phyloP scores from a whole-genome alignment of 768 basidiomycete species.

The Crepidotus variabilis region DNA sequence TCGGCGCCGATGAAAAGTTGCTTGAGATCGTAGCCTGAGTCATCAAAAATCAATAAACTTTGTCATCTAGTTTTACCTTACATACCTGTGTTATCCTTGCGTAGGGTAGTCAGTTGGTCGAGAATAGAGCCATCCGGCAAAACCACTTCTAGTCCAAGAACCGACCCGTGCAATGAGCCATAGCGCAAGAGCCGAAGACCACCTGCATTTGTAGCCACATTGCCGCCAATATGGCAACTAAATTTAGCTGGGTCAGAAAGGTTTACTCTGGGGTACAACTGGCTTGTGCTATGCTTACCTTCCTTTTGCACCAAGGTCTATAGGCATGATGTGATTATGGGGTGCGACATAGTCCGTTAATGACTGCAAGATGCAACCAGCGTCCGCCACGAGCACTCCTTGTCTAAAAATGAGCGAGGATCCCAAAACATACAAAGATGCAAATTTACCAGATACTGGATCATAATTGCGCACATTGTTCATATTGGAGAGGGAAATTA shows the following conservation, averaged over 20 bases:
- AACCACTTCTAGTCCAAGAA: constrained; percentile 94
- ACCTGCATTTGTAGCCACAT: constrained; percentile 95
- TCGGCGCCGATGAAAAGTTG: constrained; percentile 98
- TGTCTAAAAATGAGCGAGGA: constrained; percentile 9
- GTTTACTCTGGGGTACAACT: neutral
- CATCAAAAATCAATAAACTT: constrained; percentile 1
- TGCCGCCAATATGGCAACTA: constrained; percentile 97
- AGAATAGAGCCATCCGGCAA: constrained; percentile 91
- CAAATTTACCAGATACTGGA: constrained; percentile 65
- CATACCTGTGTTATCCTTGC: constrained; percentile 96
- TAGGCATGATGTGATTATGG: constrained; percentile 92
- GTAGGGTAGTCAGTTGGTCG: constrained; percentile 81
- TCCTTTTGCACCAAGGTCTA: constrained; percentile 94
- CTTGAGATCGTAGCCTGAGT: constrained; percentile 92
- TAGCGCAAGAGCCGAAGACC: constrained; percentile 93
- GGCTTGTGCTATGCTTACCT: constrained; percentile 45
- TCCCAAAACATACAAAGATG: constrained; percentile 12
- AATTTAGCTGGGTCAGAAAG: neutral
- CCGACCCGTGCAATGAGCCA: constrained; percentile 91
- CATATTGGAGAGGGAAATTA: constrained; percentile 83
- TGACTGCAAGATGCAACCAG: constrained; percentile 89
- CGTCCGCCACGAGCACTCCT: constrained; percentile 92
- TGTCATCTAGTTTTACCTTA: neutral
- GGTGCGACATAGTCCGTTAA: constrained; percentile 84
- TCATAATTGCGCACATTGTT: constrained; percentile 80